Conservation (phyloP, 2,329 filamentous ascomycete species). For the Immersiporthe knoxdaviesiana region DNA sequence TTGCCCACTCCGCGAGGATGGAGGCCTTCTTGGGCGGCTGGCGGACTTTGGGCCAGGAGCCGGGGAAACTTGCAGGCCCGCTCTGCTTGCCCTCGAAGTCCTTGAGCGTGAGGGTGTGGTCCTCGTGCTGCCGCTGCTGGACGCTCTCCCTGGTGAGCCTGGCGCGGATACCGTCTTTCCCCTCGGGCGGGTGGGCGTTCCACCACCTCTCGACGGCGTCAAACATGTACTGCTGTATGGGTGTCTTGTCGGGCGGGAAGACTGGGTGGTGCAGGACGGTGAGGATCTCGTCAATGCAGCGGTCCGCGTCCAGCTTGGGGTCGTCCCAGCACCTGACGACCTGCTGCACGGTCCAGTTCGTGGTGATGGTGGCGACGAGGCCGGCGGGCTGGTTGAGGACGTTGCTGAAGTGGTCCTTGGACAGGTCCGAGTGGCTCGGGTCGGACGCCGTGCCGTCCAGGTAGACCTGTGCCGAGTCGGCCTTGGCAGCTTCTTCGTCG, state of each 20-base stretch:
- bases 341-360: constrained; percentile 69
- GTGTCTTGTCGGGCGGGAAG: constrained; percentile 52
- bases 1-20: constrained; percentile 33
- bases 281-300: constrained; percentile 64
- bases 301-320: constrained; percentile 61
- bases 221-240: constrained; percentile 68
- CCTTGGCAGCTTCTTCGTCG: constrained; percentile 37
- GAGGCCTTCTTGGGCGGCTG: constrained; percentile 35
- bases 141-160: constrained; percentile 38
- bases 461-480: constrained; percentile 35
- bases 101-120: constrained; percentile 36
- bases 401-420: constrained; percentile 64
- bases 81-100: constrained; percentile 34
- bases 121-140: constrained; percentile 35
- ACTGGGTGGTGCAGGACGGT: constrained; percentile 71
- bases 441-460: constrained; percentile 46
- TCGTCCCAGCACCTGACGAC: constrained; percentile 73
- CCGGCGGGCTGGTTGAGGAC: constrained; percentile 60
- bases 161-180: constrained; percentile 32
- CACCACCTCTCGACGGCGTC: constrained; percentile 65
- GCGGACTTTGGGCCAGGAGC: constrained; percentile 34
- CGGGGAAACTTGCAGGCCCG: constrained; percentile 37
- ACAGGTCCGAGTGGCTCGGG: constrained; percentile 61
- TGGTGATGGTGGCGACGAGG: constrained; percentile 58
- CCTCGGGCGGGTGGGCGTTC: constrained; percentile 30